Evolutionary conservation across 176 grass and related monocot genomes (phyloP).

Genomic region (Poa annua): DNA sequence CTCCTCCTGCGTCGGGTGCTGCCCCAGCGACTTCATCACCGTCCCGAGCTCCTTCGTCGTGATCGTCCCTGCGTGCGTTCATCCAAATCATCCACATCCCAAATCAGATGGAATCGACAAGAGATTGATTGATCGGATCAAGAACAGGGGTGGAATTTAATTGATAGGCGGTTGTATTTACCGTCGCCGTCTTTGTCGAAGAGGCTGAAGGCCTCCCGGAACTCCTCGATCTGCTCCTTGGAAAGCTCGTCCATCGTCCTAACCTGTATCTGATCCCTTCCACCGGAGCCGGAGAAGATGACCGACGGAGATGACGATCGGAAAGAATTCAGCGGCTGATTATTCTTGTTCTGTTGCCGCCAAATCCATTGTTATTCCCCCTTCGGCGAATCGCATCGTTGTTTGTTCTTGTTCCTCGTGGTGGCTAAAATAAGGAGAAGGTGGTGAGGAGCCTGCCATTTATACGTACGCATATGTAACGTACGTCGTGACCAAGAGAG

Average conservation of each 20-base stretch:
- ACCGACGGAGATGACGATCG: slow-evolving; percentile 20
- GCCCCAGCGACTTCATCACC: slow-evolving; percentile 65
- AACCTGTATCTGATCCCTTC: neutral
- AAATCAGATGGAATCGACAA: neutral
- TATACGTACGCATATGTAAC: neutral
- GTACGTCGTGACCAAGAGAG: neutral
- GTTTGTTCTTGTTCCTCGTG: slow-evolving; percentile 25
- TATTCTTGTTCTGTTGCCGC: neutral
- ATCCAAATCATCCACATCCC: too few relatives aligned
- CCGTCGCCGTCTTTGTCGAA: slow-evolving; percentile 72
- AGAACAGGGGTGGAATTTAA: neutral
- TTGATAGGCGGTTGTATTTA: neutral
- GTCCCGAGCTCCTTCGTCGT: slow-evolving; percentile 68
- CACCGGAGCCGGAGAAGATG: slow-evolving; percentile 18
- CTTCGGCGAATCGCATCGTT: neutral
- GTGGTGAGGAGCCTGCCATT: neutral
- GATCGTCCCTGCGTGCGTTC: slow-evolving; percentile 48
- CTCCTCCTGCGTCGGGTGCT: slow-evolving; percentile 68
- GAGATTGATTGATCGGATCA: neutral
- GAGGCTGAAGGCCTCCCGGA: slow-evolving; percentile 58
- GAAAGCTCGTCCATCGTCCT: slow-evolving; percentile 36
- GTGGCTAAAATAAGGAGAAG: slow-evolving; percentile 16
- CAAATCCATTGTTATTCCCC: slow-evolving; percentile 29
- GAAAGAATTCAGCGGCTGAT: slow-evolving; percentile 9
- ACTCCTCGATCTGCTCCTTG: slow-evolving; percentile 58